A percentile compares a stretch with the other conserved stretches of the same genome.
Evolutionary conservation across 257 asterid genomes (phyloP).

Genomic region (Solanum phureja): DNA sequence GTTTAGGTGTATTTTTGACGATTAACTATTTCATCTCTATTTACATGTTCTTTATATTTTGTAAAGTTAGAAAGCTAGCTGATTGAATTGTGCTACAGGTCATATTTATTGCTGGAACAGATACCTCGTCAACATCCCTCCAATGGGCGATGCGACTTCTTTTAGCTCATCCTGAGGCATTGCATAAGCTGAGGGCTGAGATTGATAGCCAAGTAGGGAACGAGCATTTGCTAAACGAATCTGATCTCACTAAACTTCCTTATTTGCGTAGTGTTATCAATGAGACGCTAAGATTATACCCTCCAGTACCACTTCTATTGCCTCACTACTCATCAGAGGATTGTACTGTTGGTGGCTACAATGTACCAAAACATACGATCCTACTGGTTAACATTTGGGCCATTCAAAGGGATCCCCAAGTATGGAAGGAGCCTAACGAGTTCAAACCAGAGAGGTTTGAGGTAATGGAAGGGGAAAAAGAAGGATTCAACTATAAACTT

Average conservation of each 20-base stretch:
- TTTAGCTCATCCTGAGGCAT: conserved; percentile 23
- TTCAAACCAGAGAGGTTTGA: conserved; percentile 44
- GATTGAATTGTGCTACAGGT: conserved; percentile 7
- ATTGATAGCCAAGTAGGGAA: conserved; percentile 38
- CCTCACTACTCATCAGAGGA: conserved; percentile 36
- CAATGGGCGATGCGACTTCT: conserved; percentile 44
- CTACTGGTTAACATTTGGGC: conserved; percentile 45
- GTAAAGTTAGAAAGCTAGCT: neutral
- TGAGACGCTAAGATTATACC: conserved; percentile 42
- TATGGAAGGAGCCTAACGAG: conserved; percentile 40
- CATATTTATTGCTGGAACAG: conserved; percentile 43
- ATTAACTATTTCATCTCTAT: neutral
- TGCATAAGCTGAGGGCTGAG: conserved; percentile 28
- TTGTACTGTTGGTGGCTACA: conserved; percentile 33
- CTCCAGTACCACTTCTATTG: conserved; percentile 37
- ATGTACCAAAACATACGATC: conserved; percentile 26
- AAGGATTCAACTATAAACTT: conserved; percentile 17
- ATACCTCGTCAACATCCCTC: conserved; percentile 24
- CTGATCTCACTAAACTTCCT: conserved; percentile 40
- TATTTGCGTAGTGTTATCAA: conserved; percentile 36
- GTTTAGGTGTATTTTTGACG: neutral
- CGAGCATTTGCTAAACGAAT: conserved; percentile 20
- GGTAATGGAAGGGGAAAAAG: conserved; percentile 15
- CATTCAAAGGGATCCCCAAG: conserved; percentile 37
- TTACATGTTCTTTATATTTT: neutral